phyloP scores from a whole-genome alignment of 2,329 filamentous ascomycete species.

The Graphiopsis chlorocephala region DNA sequence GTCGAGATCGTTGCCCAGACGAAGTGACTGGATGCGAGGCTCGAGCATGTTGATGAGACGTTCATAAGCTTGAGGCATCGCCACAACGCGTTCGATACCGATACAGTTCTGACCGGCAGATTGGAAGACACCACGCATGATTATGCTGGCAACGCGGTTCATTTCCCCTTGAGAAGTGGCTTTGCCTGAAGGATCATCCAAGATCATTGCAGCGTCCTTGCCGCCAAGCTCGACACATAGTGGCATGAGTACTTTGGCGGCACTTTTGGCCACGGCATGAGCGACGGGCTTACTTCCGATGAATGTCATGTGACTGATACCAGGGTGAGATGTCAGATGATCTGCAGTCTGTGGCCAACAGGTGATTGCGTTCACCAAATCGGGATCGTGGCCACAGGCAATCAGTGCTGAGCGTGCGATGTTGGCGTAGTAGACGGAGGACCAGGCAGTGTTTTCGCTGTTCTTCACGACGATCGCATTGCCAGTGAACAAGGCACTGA shows the following conservation, averaged over 20 bases:
- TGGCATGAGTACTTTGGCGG: slow-evolving; percentile 81
- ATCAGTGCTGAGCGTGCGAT: slow-evolving; percentile 76
- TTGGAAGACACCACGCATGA: slow-evolving; percentile 92
- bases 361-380: slow-evolving; percentile 78
- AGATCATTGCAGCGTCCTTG: slow-evolving; percentile 87
- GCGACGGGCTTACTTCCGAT: slow-evolving; percentile 87
- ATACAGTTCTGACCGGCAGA: slow-evolving; percentile 97
- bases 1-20: slow-evolving; percentile 68
- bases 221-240: slow-evolving; percentile 89
- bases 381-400: slow-evolving; percentile 77
- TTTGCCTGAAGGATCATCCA: slow-evolving; percentile 66
- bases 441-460: slow-evolving; percentile 95
- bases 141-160: slow-evolving; percentile 70
- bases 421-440: slow-evolving; percentile 73
- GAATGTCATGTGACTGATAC: slow-evolving; percentile 87
- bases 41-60: slow-evolving; percentile 67
- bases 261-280: slow-evolving; percentile 80
- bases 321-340: slow-evolving; percentile 79
- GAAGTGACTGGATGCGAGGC: slow-evolving; percentile 70
- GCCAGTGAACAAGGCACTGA: slow-evolving; percentile 85
- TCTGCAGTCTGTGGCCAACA: slow-evolving; percentile 85
- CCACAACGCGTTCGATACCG: slow-evolving; percentile 90
- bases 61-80: slow-evolving; percentile 72
- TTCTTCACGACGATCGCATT: slow-evolving; percentile 92
- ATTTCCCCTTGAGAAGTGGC: slow-evolving; percentile 54